Conservation (phyloP, 148 eudicot species). For the Polygonum aviculare region DNA sequence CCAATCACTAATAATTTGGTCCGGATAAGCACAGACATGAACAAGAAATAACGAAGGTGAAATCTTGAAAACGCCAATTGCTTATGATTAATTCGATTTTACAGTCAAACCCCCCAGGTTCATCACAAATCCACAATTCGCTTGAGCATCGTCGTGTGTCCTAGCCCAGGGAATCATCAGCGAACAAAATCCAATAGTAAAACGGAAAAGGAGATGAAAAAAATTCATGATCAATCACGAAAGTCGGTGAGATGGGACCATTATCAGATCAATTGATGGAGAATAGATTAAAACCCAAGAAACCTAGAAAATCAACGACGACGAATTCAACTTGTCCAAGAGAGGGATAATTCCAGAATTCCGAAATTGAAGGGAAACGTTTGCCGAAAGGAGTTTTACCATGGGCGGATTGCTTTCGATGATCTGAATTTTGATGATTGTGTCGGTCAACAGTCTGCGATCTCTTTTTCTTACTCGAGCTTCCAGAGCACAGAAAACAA, state of each 20-base stretch:
- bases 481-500: slow-evolving; percentile 9
- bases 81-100: not conserved
- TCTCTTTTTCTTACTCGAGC: slow-evolving; percentile 7
- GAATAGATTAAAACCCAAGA: not conserved
- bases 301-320: not conserved
- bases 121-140: not conserved
- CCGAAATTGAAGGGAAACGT: not conserved
- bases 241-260: slow-evolving; percentile 6
- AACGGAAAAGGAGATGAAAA: not conserved
- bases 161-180: not conserved
- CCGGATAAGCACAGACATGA: not conserved
- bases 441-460: not conserved
- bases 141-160: not conserved
- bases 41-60: not conserved
- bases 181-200: not conserved
- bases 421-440: not conserved
- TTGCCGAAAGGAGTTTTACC: not conserved
- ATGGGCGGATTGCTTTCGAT: slow-evolving; percentile 7
- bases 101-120: not conserved
- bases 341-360: not conserved
- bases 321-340: not conserved
- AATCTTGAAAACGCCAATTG: not conserved
- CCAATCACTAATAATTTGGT: slow-evolving; percentile 1
- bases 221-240: slow-evolving; percentile 1
- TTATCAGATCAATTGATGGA: not conserved